A percentile compares a stretch with the other conserved stretches of the same genome.
These are phyloP conservation scores for Elymus sibiricus DNA, from an alignment of 176 grass and related monocot species.

Conservation along the genomic window DNA sequence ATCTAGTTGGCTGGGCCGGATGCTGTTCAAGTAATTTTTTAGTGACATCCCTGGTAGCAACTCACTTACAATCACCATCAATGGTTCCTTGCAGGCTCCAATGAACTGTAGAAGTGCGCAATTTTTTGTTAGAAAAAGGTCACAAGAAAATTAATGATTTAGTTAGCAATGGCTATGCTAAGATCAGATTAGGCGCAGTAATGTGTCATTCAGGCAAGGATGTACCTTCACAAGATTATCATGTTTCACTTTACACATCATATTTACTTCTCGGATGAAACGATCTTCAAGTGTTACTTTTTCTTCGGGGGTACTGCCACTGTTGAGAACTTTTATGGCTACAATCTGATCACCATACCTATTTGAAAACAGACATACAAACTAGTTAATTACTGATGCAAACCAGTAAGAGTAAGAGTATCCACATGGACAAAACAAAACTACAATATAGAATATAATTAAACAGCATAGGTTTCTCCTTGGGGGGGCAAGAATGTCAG, in stretches of 20 bases:
- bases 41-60: constrained; percentile 84
- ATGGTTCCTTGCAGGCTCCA: constrained; percentile 95
- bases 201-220: constrained; percentile 2
- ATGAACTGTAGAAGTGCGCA: constrained; percentile 56
- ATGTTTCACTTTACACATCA: constrained; percentile 94
- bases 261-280: constrained; percentile 92
- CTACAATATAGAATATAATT: not conserved
- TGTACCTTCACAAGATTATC: constrained; percentile 92
- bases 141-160: not conserved
- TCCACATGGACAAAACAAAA: not conserved
- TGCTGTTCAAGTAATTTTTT: constrained; percentile 77
- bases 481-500: not conserved
- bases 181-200: not conserved
- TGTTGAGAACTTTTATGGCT: constrained; percentile 91
- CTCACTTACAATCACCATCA: constrained; percentile 97
- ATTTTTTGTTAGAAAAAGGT: not conserved
- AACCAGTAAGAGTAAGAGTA: not conserved
- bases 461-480: not conserved
- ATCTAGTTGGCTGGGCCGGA: constrained; percentile 72
- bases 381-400: constrained; percentile 3
- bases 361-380: constrained; percentile 1
- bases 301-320: constrained; percentile 59
- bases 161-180: not conserved
- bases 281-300: constrained; percentile 74
- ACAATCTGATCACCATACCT: constrained; percentile 88